Conservation (phyloP, 495 filamentous ascomycete genomes). For the Hypoxylon fuscum region DNA sequence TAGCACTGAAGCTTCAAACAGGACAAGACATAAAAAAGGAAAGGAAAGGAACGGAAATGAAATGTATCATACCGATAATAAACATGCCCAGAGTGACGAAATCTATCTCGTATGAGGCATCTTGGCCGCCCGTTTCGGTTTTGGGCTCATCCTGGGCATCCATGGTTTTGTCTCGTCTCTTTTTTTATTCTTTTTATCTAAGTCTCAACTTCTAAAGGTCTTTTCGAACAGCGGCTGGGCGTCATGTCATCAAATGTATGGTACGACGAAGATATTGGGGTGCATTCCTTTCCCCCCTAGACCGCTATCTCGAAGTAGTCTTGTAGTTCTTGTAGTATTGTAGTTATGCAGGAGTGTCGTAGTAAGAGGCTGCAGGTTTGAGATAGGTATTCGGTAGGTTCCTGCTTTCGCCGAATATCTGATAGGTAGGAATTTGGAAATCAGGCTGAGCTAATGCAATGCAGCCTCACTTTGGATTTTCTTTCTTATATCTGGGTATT, state of each 20-base stretch:
- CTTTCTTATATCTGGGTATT: too few species aligned
- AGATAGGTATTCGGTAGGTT: not conserved
- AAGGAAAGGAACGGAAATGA: constrained; percentile 1
- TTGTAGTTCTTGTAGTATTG: too few species aligned
- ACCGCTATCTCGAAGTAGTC: constrained; percentile 23
- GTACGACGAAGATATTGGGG: constrained; percentile 22
- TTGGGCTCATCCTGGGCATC: constrained; percentile 32
- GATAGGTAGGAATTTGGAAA: constrained; percentile 19
- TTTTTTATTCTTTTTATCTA: too few species aligned
- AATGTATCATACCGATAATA: constrained; percentile 83
- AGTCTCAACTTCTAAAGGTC: constrained; percentile 14
- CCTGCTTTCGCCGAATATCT: not conserved
- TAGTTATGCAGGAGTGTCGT: constrained; percentile 24
- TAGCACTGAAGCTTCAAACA: not conserved
- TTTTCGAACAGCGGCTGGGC: constrained; percentile 10
- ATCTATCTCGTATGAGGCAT: constrained; percentile 62
- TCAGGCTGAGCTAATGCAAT: constrained; percentile 21
- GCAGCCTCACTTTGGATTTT: too few species aligned
- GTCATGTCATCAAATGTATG: constrained; percentile 36
- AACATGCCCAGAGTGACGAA: constrained; percentile 96
- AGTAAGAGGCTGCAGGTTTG: constrained; percentile 20
- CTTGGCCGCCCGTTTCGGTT: constrained; percentile 16
- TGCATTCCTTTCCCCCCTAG: constrained; percentile 25
- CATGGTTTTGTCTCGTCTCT: constrained; percentile 10
- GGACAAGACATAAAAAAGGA: not conserved